Evolutionary conservation across 345 rosid species (phyloP).

Genomic region (Lepidium aucheri): DNA sequence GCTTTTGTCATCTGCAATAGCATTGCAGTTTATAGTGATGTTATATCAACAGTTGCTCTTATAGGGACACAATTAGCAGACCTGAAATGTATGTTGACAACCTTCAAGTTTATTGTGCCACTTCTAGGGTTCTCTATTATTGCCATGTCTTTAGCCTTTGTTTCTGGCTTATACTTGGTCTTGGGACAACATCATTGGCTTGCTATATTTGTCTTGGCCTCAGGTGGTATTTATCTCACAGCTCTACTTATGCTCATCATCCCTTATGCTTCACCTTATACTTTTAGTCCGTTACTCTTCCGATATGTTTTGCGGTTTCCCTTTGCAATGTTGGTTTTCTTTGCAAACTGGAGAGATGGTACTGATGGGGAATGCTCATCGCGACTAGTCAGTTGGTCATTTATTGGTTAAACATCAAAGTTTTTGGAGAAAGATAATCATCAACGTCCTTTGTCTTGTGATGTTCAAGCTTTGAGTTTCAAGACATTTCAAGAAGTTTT

Average conservation of each 20-base stretch:
- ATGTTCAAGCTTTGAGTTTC: neutral
- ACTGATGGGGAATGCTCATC: slow-evolving; percentile 10
- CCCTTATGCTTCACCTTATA: slow-evolving; percentile 16
- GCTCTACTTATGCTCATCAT: slow-evolving; percentile 13
- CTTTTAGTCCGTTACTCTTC: neutral
- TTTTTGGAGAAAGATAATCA: neutral
- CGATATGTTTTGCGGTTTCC: slow-evolving; percentile 13
- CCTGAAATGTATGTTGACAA: slow-evolving; percentile 9
- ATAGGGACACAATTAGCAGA: slow-evolving; percentile 17
- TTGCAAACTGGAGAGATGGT: slow-evolving; percentile 12
- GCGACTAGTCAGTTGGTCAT: slow-evolving; percentile 6
- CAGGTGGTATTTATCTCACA: neutral
- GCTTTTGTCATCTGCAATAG: slow-evolving; percentile 20
- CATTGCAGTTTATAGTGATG: slow-evolving; percentile 3
- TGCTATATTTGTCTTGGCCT: slow-evolving; percentile 5
- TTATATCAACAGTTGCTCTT: slow-evolving; percentile 13
- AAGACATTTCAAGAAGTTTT: no score
- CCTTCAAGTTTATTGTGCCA: slow-evolving; percentile 14
- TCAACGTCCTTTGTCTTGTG: neutral
- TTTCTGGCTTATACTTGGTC: slow-evolving; percentile 7
- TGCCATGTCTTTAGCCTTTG: slow-evolving; percentile 13
- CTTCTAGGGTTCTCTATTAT: slow-evolving; percentile 12
- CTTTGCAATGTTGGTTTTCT: slow-evolving; percentile 11
- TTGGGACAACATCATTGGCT: slow-evolving; percentile 14
- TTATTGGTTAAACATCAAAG: neutral